Evolutionary conservation across 1,284 basidiomycete species (phyloP).

Genomic region (Boletus semigastroideus): DNA sequence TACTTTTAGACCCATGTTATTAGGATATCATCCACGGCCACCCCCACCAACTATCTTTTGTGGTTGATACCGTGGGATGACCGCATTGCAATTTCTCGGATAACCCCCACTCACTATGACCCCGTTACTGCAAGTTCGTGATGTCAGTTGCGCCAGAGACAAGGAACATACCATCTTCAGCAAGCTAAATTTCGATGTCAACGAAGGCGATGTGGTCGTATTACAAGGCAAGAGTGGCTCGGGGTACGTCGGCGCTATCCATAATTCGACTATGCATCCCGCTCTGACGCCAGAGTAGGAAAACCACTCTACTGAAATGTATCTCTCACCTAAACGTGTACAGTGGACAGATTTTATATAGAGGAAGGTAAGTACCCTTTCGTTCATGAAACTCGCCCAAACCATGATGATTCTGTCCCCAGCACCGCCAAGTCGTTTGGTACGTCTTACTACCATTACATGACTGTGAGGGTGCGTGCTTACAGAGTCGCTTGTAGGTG

Average conservation of each 20-base stretch:
- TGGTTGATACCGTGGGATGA: constrained; percentile 22
- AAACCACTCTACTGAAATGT: constrained; percentile 81
- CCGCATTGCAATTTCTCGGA: no score
- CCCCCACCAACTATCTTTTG: constrained; percentile 5
- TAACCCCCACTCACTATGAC: constrained; percentile 9
- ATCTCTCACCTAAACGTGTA: constrained; percentile 78
- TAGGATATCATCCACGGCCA: constrained; percentile 18
- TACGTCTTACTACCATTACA: constrained; percentile 25
- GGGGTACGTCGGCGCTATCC: constrained; percentile 42
- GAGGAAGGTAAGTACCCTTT: constrained; percentile 52
- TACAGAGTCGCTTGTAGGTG: constrained; percentile 43
- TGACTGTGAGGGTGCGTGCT: neutral
- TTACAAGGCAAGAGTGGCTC: constrained; percentile 74
- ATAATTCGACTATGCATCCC: neutral
- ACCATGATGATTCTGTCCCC: constrained; percentile 2
- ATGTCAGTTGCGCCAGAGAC: constrained; percentile 31
- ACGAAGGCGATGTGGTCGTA: constrained; percentile 71
- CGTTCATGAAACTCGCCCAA: neutral
- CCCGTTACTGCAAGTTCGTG: constrained; percentile 22
- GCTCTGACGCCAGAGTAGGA: no score
- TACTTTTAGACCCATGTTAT: constrained; percentile 31
- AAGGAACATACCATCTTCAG: constrained; percentile 44
- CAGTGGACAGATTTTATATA: constrained; percentile 61
- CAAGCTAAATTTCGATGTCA: constrained; percentile 56
- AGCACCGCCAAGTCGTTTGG: constrained; percentile 59